A percentile compares a stretch with the other conserved stretches of the same genome.
Conservation (phyloP, 345 rosid genomes). For the Lepidium didymum region DNA sequence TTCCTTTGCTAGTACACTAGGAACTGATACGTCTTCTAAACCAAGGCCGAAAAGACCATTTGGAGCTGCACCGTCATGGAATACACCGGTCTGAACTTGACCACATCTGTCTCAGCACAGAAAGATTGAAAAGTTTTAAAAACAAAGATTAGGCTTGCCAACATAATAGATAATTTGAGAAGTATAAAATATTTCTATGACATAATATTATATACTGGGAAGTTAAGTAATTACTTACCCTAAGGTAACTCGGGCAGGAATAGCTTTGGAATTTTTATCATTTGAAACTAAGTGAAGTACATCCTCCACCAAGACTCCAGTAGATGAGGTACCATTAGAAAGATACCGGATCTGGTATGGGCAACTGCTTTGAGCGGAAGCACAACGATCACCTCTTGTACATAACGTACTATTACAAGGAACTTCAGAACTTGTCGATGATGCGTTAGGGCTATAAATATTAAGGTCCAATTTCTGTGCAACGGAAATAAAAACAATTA, state of each 20-base stretch:
- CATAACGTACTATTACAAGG: conserved; percentile 58
- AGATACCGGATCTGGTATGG: conserved; percentile 61
- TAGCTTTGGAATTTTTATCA: conserved; percentile 29
- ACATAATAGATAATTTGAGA: not conserved
- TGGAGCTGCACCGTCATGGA: conserved; percentile 82
- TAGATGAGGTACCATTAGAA: conserved; percentile 62
- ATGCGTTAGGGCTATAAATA: conserved; percentile 64
- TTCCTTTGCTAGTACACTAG: conserved; percentile 69
- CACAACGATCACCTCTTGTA: conserved; percentile 35
- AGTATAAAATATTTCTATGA: not conserved
- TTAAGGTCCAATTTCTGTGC: conserved; percentile 44
- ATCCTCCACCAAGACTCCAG: conserved; percentile 66
- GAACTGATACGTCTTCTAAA: conserved; percentile 68
- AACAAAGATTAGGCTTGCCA: not conserved
- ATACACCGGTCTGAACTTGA: conserved; percentile 73
- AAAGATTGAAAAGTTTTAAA: not conserved
- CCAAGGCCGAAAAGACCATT: conserved; percentile 99
- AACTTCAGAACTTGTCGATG: conserved; percentile 57
- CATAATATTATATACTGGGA: not conserved
- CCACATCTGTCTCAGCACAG: conserved; percentile 64
- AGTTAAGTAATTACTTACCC: conserved; percentile 46
- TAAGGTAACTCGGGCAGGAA: conserved; percentile 45
- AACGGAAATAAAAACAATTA: not conserved
- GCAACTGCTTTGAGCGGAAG: conserved; percentile 47
- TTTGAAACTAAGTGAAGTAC: conserved; percentile 52